Evolutionary conservation across 768 basidiomycete genomes (phyloP).

Genomic region (Sporobolomyces phaffii): DNA sequence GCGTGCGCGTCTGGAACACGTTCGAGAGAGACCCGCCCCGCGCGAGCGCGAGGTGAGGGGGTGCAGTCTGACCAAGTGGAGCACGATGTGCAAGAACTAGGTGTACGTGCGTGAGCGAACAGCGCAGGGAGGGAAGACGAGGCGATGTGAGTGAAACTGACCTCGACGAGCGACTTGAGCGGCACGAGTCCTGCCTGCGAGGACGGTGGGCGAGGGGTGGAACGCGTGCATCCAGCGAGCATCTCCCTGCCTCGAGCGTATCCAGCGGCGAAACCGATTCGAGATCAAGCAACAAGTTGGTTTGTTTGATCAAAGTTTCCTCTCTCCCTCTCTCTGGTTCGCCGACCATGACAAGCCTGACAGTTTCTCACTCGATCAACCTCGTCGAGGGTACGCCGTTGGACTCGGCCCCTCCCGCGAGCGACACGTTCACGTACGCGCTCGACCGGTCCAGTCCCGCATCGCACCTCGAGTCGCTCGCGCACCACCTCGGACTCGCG

Average conservation of each 20-base stretch:
- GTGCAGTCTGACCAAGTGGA: neutral
- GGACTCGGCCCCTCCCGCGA: neutral
- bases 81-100: constrained; percentile 9
- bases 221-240: no score
- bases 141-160: neutral
- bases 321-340: no score
- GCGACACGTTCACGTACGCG: neutral
- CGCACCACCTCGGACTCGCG: constrained; percentile 14
- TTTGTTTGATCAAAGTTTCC: neutral
- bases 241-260: no score
- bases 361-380: neutral
- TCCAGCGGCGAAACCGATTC: no score
- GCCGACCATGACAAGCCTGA: neutral
- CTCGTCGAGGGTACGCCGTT: neutral
- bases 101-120: no score
- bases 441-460: constrained; percentile 4
- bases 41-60: constrained; percentile 1
- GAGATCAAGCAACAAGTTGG: neutral
- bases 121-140: no score
- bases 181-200: neutral
- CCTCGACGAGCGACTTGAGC: neutral
- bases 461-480: constrained; percentile 30
- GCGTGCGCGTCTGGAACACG: constrained; percentile 17
- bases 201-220: neutral
- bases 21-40: neutral